Evolutionary conservation across 495 filamentous ascomycete genomes (phyloP), one percentile per base, ranked within the genome.

Genomic region (Penicillium subrubescens): DNA sequence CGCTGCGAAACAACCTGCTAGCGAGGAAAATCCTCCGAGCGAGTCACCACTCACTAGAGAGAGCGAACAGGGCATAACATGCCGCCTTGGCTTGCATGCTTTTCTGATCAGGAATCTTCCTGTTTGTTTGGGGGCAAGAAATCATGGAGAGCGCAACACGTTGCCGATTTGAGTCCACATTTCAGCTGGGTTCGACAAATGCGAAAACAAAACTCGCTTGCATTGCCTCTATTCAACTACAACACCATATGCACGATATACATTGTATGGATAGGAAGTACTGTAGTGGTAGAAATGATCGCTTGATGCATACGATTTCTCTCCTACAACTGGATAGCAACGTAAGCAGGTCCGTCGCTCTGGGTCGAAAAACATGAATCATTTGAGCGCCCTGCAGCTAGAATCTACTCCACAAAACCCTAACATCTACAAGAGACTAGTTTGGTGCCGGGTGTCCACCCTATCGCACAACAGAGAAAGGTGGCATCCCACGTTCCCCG

Each of bases 331-430:
- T 52, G 48, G 48, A 52, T 31, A 31, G 12, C 23, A 17, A 52
- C 17, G 48, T 52, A 52, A 52, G 48, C 23, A 52, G 48, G 27
- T 23, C 48, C 48, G 29, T 56, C 31, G 10, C n/a, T 21, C 53
- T 12, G 29, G 53, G 53, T 21, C 19, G 31, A 11, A 37, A 19
- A 17, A 37, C 33, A 31, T 58, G 56, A 19, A 41, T 43, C 56
- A 29, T 58, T 41, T 17, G 56, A 58, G 39, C 63, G 56, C 34
- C 54, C 44, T 64, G 67, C 60, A 61, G 53, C 37, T 61, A 55
- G 55, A 56, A 7, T 60, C 50, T 60, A 66, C 67, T 69, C 63
- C 67, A 61, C 63, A 62, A 66, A 58, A 69, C 63, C 67, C 67
- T 69, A 67, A 61, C 46, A 60, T 37, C 12, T 25, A 7, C 31